Base-by-base conservation (phyloP, 73 alveolate species). In the Blepharisma japonicum region DNA sequence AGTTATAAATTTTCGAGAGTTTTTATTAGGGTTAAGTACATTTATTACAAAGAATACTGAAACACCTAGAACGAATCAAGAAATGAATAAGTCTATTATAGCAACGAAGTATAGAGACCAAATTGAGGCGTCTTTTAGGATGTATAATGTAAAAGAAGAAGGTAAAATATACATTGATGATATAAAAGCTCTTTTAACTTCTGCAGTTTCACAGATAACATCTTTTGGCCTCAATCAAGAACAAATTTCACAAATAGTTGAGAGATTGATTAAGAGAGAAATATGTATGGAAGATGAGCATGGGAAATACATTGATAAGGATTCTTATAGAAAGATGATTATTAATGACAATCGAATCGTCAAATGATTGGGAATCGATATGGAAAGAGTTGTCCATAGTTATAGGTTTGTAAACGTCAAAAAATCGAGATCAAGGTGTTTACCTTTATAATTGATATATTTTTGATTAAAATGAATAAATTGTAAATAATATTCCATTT, bases 1-100 rank as follows among this genome's bases (percentile, higher is more conserved):
- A 11, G 80, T 38, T 42, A 38, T 70, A 14, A 70, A 70, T 71
- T 70, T 70, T 48, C 80, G 80, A 14, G 80, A 70, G 32, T 70
- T 70, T 42, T 21, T 70, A 11, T 71, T 14, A 48, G 80, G 80
- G 11, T 21, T 70, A 8, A 14, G 46, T 20, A 70, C 25, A 14
- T 61, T 61, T 61, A 61, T 32, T 32, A 32, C 42, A 32, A 32
- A 61, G 47, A 32, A 32, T 32, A 32, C 42, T 32, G 42, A 32
- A 32, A 32, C 42, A 32, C 42, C 42, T 32, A 32, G 42, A 32
- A 32, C 42, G 42, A 32, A 3, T 32, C 42, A 32, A 32, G 42
- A 32, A 32, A 32, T 32, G 3, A 32, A 32, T 32, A 32, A 32
- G 42, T 32, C 42, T 32, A 32, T 32, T 32, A 25, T 39, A 2